Evolutionary conservation across 2,329 filamentous ascomycete species (phyloP), one percentile per base, ranked within the genome.

Genomic region (Amesomyces nigricolor): DNA sequence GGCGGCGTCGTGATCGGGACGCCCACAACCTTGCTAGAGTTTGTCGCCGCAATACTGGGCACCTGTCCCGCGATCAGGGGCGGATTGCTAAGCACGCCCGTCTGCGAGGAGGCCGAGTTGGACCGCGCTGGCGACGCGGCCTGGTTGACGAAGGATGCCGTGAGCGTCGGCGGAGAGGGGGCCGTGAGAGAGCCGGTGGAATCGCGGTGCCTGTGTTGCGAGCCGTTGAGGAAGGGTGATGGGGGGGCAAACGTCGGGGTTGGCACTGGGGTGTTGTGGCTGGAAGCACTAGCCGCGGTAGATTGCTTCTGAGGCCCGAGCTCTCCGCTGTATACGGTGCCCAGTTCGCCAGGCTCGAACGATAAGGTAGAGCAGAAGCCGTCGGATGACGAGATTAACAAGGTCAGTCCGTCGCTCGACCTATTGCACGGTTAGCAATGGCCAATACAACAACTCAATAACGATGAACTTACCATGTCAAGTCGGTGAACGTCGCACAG

Each of bases 371-470:
- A 99, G 70, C 94, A 99, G 74, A 97, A 99, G 0, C 94, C 94
- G 70, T 99, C 94, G 0, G 94, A 96, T 0, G 94, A 99, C n/a
- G 91, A 94, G 74, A 99, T 95, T 48, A 99, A 78, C 19, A 99
- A 75, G 1, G 76, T 78, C 30, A 72, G 64, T 35, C 78, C 78
- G 56, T 81, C 77, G 51, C 69, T 77, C 44, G 78, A 76, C 75
- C 76, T 77, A 51, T 26, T 22, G 38, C 55, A 67, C 60, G 46
- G 65, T 75, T 63, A 72, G 65, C 26, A 45, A 51, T 38, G 40
- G 53, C 22, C 11, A 37, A 8, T 4, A n/a, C 19, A n/a, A 13
- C 11, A 46, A 22, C 32, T 35, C 14, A 32, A 13, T 6, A 6
- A 14, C 5, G 17, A 44, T 10, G 30, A 38, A 72, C 85, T 71